Evolutionary conservation across 352 stramenopile species (phyloP), one percentile per base, ranked within the genome.

Genomic region (Globisporangium nunn): DNA sequence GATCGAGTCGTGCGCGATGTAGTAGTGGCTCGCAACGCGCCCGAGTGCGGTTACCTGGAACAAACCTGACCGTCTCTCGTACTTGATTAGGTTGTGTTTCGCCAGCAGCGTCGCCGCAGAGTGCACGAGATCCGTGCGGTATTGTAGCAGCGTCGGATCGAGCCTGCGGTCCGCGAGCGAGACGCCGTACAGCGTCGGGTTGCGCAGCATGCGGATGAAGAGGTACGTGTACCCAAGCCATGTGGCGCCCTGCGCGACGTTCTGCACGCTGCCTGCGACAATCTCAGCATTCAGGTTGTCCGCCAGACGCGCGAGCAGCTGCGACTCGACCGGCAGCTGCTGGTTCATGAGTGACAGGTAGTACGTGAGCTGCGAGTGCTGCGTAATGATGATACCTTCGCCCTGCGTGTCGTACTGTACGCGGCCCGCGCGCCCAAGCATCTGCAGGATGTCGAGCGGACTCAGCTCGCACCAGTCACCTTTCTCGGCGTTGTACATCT

Each of bases 161-260:
- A 87, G 78, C 45, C 95, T 88, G 23, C 91, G 68, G 57, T 91
- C 82, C 11, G 85, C 87, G 4, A 92, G 70, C 0, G 87, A 88
- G 23, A 99, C 90, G 17, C 96, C 96, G 66, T 99, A 99, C 31
- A 99, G 68, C 23, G 68, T 82, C 17, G 98, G 98, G 61, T 98
- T 98, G 31, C 93, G 92, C 18, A 99, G 81, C 97, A 99, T 99
- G 40, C 98, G 87, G 54, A 99, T 96, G 67, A 98, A 99, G 46
- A 99, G 75, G 72, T 99, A 99, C 39, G 98, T 99, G 79, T 99
- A 99, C 15, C 96, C 96, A 8, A 99, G 78, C 98, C 97, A 99
- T 43, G 97, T 96, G 3, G 96, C 96, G 47, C 96, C 98, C 71
- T 99, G 83, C 11, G 72, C 64, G n/a, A 95, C 62, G 48, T 85